Conservation (phyloP, 202 grass and related monocot species). For the Saccharum hybrid region DNA sequence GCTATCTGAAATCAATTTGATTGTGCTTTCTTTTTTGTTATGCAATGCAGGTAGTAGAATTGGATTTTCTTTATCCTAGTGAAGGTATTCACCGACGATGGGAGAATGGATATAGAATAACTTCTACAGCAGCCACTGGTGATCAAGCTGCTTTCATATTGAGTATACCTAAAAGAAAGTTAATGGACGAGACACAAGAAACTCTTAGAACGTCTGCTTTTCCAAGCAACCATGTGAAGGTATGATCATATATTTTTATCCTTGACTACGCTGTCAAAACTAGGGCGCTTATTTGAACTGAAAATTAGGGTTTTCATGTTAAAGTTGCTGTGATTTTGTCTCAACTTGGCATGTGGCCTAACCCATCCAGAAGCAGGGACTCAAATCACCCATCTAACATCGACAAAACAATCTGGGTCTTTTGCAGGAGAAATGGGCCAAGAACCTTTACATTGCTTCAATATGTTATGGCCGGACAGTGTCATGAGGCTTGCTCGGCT, state of each 20-base stretch:
- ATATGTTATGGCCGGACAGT: constrained; percentile 88
- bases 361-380: neutral
- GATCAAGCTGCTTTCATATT: constrained; percentile 98
- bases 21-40: constrained; percentile 25
- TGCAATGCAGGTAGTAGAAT: constrained; percentile 78
- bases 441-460: constrained; percentile 96
- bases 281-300: neutral
- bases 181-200: constrained; percentile 92
- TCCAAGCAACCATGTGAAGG: constrained; percentile 98
- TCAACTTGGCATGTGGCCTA: constrained; percentile 11
- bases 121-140: constrained; percentile 82
- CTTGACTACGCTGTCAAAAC: constrained; percentile 4
- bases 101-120: constrained; percentile 95
- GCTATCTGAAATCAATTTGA: constrained; percentile 15
- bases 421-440: constrained; percentile 96
- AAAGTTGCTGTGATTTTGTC: constrained; percentile 3
- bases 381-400: constrained; percentile 12
- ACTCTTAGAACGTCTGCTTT: constrained; percentile 95
- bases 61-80: constrained; percentile 99
- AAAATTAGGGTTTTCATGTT: neutral
- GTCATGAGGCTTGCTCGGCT: constrained; percentile 61
- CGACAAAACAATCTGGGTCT: constrained; percentile 20
- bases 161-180: constrained; percentile 87
- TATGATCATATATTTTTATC: constrained; percentile 45
- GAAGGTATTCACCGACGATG: constrained; percentile 92